Conservation (phyloP, 108 stramenopile species). For the Skeletonema potamos region DNA sequence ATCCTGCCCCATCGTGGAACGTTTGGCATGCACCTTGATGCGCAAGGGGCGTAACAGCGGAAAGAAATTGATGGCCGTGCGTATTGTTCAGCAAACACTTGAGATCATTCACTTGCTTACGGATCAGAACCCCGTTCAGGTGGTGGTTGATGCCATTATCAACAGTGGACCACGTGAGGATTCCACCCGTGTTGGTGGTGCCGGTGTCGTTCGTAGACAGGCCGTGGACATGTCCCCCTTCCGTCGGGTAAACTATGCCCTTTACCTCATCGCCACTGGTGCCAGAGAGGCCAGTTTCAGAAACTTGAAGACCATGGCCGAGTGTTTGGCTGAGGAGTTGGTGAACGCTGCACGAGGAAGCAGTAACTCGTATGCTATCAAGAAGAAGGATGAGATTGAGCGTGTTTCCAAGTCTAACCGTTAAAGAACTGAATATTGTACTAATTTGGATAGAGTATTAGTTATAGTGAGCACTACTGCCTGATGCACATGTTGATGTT, state of each 20-base stretch:
- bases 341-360: slow-evolving; percentile 99
- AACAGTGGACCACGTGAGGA: slow-evolving; percentile 99
- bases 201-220: slow-evolving; percentile 99
- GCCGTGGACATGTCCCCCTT: slow-evolving; percentile 99
- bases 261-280: slow-evolving; percentile 97
- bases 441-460: not conserved
- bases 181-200: slow-evolving; percentile 99
- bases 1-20: slow-evolving; percentile 98
- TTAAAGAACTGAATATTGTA: slow-evolving; percentile 60
- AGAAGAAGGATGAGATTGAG: slow-evolving; percentile 99
- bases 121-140: slow-evolving; percentile 99
- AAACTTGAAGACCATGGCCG: slow-evolving; percentile 99
- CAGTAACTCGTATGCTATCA: slow-evolving; percentile 99
- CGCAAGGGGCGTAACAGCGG: slow-evolving; percentile 98
- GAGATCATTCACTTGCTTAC: slow-evolving; percentile 99
- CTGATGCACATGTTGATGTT: no score
- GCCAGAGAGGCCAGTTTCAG: slow-evolving; percentile 98
- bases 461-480: not conserved
- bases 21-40: slow-evolving; percentile 98
- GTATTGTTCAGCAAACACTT: slow-evolving; percentile 99
- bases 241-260: slow-evolving; percentile 99
- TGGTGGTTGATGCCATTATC: slow-evolving; percentile 99
- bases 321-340: slow-evolving; percentile 99
- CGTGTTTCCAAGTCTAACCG: slow-evolving; percentile 99
- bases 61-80: slow-evolving; percentile 99